These are phyloP conservation scores for Rhizoclosmatium sp. DNA, from an alignment of 192 early-diverging fungal genomes.

Conservation along the genomic window DNA sequence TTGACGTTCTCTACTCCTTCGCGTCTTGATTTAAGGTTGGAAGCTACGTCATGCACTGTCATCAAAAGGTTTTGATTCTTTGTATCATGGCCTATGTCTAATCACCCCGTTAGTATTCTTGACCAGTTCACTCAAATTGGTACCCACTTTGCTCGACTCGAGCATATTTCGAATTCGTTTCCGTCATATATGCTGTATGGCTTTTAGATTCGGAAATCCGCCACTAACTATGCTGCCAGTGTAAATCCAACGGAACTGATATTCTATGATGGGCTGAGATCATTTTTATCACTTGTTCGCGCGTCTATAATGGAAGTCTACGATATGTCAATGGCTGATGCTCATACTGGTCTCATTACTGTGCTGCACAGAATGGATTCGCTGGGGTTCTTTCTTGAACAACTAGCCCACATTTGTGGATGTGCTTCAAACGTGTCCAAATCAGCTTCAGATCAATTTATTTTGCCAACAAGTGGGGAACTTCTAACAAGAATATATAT, in stretches of 20 bases:
- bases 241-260: conserved; percentile 3
- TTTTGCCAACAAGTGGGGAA: background rate
- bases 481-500: background rate
- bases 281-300: conserved; percentile 3
- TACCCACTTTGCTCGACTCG: conserved; percentile 4
- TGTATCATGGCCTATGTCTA: background rate
- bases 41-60: background rate
- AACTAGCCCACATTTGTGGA: conserved; percentile 2
- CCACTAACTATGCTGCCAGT: background rate
- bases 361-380: background rate
- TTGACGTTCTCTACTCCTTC: background rate
- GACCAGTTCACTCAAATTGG: background rate
- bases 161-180: background rate
- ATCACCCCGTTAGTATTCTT: background rate
- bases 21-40: background rate
- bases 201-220: background rate
- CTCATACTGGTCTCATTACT: background rate
- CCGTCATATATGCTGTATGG: background rate
- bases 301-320: background rate
- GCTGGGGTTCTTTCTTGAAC: background rate
- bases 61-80: background rate
- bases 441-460: background rate
- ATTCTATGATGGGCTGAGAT: conserved; percentile 8
- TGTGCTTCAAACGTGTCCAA: background rate
- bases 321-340: background rate